Conservation (phyloP, 305 asterid species). For the Fraxinus baroniana region DNA sequence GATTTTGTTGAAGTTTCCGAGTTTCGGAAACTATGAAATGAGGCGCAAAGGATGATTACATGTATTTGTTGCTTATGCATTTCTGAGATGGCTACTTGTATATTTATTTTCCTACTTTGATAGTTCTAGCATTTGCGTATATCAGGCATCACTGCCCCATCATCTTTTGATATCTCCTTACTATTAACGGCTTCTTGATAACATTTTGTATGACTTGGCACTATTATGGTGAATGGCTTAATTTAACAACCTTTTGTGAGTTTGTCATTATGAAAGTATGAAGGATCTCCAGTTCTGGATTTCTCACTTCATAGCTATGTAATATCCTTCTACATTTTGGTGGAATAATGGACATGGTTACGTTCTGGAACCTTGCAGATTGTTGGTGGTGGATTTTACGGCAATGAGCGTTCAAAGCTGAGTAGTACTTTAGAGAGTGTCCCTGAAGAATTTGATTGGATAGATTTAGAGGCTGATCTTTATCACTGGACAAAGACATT, state of each 20-base stretch:
- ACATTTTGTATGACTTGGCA: neutral
- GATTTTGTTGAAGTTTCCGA: neutral
- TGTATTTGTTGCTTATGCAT: neutral
- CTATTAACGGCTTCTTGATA: neutral
- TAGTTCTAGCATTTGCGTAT: neutral
- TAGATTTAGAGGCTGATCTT: conserved; percentile 65
- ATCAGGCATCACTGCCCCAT: neutral
- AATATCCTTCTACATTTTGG: neutral
- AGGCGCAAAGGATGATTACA: neutral
- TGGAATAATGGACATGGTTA: neutral
- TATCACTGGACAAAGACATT: conserved; percentile 74
- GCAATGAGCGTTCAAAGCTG: conserved; percentile 39
- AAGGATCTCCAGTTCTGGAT: neutral
- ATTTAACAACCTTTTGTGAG: neutral
- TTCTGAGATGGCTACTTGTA: neutral
- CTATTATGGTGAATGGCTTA: neutral
- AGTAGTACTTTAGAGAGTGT: conserved; percentile 33
- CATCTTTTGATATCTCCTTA: neutral
- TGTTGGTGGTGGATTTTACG: conserved; percentile 63
- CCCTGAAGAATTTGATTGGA: conserved; percentile 66
- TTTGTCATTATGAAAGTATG: neutral
- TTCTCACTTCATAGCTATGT: neutral
- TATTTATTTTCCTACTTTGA: neutral
- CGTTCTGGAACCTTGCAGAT: conserved; percentile 45
- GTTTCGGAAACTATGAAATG: neutral